A percentile compares a stretch with the other conserved stretches of the same genome.
Conservation (phyloP, 2,329 filamentous ascomycete genomes). For the Scytalidium lignicola region DNA sequence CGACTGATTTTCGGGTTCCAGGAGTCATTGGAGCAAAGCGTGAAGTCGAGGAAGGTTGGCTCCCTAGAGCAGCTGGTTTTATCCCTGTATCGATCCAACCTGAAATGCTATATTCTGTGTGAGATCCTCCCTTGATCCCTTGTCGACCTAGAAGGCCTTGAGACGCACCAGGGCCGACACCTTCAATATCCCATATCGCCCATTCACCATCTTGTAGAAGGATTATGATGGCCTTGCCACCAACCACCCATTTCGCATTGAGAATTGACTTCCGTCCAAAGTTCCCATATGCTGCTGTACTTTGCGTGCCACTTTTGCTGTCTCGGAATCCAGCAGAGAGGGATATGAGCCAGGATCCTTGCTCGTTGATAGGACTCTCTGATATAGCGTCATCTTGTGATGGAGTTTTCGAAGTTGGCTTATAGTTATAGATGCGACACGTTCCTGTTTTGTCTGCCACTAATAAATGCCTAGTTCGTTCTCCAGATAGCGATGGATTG, state of each 20-base stretch:
- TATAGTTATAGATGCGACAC: conserved; percentile 59
- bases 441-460: conserved; percentile 50
- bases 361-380: conserved; percentile 30
- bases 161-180: conserved; percentile 44
- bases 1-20: conserved; percentile 41
- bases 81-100: conserved; percentile 56
- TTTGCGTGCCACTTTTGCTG: conserved; percentile 31
- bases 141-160: conserved; percentile 33
- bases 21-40: conserved; percentile 63
- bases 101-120: conserved; percentile 52
- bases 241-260: conserved; percentile 56
- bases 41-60: conserved; percentile 27
- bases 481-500: conserved; percentile 42
- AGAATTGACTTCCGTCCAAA: conserved; percentile 53
- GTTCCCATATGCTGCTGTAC: conserved; percentile 42
- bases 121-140: conserved; percentile 48
- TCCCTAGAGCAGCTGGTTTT: conserved; percentile 17
- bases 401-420: conserved; percentile 45
- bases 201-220: conserved; percentile 60
- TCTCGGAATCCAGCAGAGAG: conserved; percentile 40
- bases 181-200: conserved; percentile 64
- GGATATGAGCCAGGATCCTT: conserved; percentile 61
- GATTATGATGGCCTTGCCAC: conserved; percentile 53
- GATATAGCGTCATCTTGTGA: conserved; percentile 23
- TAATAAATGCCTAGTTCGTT: conserved; percentile 51